These are phyloP conservation scores for Athelia psychrophila DNA, from an alignment of 1,284 basidiomycete species.

Conservation along the genomic window DNA sequence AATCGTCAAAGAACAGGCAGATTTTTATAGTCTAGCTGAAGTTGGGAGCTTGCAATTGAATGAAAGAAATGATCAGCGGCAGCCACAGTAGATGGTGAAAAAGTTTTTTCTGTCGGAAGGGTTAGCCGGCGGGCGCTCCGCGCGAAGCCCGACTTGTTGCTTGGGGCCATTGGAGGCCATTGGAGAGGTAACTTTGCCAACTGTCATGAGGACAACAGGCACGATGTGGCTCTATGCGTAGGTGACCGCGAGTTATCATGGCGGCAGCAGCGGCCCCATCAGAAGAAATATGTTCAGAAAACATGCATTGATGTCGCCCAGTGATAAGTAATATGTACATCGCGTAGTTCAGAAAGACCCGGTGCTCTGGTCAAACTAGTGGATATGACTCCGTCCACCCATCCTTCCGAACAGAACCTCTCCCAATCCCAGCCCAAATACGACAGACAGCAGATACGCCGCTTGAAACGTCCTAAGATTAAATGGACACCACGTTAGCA, in stretches of 20 bases:
- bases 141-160: too few species aligned
- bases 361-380: constrained; percentile 13
- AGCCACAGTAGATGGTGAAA: neutral
- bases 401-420: constrained; percentile 65
- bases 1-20: neutral
- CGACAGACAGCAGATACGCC: constrained; percentile 62
- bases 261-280: too few species aligned
- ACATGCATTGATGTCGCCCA: too few species aligned
- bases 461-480: constrained; percentile 67
- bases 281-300: too few species aligned
- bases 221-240: too few species aligned
- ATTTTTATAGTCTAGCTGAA: neutral
- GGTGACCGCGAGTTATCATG: too few species aligned
- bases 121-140: too few species aligned
- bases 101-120: neutral
- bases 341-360: too few species aligned
- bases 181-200: too few species aligned
- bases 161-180: too few species aligned
- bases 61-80: neutral
- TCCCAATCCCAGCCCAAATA: constrained; percentile 60
- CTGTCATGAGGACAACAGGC: too few species aligned
- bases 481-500: constrained; percentile 7
- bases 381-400: constrained; percentile 21
- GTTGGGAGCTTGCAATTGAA: neutral
- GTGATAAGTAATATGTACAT: too few species aligned